Evolutionary conservation across 1,284 basidiomycete genomes (phyloP), one percentile per base, ranked within the genome.

Genomic region (Albatrellus sp.): DNA sequence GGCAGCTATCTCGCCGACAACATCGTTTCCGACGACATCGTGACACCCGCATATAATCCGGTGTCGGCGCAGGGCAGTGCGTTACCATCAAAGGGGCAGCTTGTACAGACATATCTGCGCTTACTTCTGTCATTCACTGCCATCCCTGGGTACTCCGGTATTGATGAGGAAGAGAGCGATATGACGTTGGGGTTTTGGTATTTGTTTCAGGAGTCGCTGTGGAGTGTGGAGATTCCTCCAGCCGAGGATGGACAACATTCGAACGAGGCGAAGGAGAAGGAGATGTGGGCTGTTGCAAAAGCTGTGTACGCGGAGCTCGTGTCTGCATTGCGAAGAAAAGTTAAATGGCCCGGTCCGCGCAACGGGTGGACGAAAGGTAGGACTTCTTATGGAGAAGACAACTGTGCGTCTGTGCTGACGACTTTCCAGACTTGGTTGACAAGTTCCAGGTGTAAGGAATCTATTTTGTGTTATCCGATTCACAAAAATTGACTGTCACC

Each of bases 101-200:
- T 72, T 38, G 74, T 81, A 0, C 88, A 90, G 54, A 72, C 68
- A 1, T 89, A 85, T 55, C 65, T 94, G 4, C 69, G 73, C 2
- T 62, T 85, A 6, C 59, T 90, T 20, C 62, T 93, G n/a, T 70
- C 77, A 7, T 82, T 86, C 51, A 89, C 86, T 0, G 80, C 77
- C 1, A 70, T 88, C 29, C 74, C 79, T 0, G 88, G 87, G 1
- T 77, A 74, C 50, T 87, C 80, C 53, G 82, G 84, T 1, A 72
- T 76, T 0, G 88, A 91, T 44, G 90, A 92, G 57, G 81, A 87
- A 43, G 79, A 87, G 55, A 89, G 84, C 54, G 88, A 91, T 66
- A 75, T 87, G 68, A 86, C 84, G 1, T 70, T 92, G 2, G 77
- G 77, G 0, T 90, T 91, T 53, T 94, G 90, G 81, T 90, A 89